Percentiles rank a stretch among this genome's conserved stretches.
Conservation (phyloP, 2,329 filamentous ascomycete species). For the Aspergillus pseudoterreus region DNA sequence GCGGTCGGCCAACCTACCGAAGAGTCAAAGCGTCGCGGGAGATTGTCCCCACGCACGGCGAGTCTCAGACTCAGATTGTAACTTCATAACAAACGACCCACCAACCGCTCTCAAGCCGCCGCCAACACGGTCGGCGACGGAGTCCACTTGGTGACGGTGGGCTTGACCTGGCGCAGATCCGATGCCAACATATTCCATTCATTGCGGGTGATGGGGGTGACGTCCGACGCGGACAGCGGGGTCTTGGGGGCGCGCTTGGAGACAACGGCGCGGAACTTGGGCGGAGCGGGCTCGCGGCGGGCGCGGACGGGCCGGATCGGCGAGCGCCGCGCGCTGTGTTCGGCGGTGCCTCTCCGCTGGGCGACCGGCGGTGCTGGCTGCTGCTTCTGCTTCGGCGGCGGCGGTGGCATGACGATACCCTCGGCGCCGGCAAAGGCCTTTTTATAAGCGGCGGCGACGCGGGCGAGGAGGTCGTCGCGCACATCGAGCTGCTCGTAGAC, state of each 20-base stretch:
- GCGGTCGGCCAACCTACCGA: too few species aligned
- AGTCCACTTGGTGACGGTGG: constrained; percentile 36
- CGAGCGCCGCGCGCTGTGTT: constrained; percentile 13
- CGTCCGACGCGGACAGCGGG: constrained; percentile 40
- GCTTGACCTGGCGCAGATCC: constrained; percentile 26
- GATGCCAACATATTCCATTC: constrained; percentile 40
- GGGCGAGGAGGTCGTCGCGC: constrained; percentile 32
- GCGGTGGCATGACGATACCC: constrained; percentile 35
- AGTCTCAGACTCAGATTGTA: neutral
- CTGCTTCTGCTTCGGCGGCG: constrained; percentile 5
- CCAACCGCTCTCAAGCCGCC: constrained; percentile 19
- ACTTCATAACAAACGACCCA: neutral
- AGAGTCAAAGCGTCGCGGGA: too few species aligned
- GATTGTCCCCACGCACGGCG: neutral
- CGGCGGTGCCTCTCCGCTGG: neutral
- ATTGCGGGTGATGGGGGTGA: constrained; percentile 40
- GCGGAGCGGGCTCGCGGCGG: constrained; percentile 18
- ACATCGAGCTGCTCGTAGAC: constrained; percentile 42
- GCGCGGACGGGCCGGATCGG: constrained; percentile 22
- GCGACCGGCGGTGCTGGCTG: neutral
- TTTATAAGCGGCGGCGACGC: constrained; percentile 35
- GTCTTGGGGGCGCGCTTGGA: constrained; percentile 34
- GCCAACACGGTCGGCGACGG: constrained; percentile 32
- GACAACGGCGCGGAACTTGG: constrained; percentile 12
- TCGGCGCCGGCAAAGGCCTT: constrained; percentile 29